Evolutionary conservation across 2,329 filamentous ascomycete species (phyloP), one percentile per base, ranked within the genome.

Genomic region (Calonectria pseudoturangicola): DNA sequence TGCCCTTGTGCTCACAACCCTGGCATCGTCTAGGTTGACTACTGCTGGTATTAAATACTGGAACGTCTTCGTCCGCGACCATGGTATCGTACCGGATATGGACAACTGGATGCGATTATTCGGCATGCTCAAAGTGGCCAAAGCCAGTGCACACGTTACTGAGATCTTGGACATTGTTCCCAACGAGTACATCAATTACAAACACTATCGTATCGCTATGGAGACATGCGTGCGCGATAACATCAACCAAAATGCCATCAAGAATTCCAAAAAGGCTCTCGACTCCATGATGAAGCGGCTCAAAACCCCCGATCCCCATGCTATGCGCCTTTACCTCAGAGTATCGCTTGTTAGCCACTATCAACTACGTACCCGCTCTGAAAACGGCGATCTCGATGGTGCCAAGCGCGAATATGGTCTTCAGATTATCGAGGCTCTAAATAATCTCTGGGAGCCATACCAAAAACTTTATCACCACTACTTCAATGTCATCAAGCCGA

Each of bases 11-110:
- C 83, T 98, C 50, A 86, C 91, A 56, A 89, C 92, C 8, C 90
- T 95, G 65, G 85, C 88, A 15, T 88, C 90, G 39, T 88, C 92
- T 39, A 89, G 90, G 65, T 88, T 90, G 66, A 90, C 91, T 9
- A 88, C 89, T 16, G 84, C 90, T n/a, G 93, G 92, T n/a, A 84
- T 89, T 66, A 88, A 88, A 39, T 98, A 98, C 83, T 98, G 96
- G 96, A 86, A 93, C 21, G 81, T 93, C 7, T 86, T 98, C 70
- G 94, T 93, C 8, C 82, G 87, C 2, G 83, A 87, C 15, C 88
- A 91, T 81, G 84, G 85, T n/a, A 84, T 98, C 72, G 81, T 86
- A 2, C 95, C 96, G 0, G 96, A 98, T 81, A 79, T 86, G 10
- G 88, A 92, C 74, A 95, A 95, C 81, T 93, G 92, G 84, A 87